A percentile compares a stretch with the other conserved stretches of the same genome.
phyloP scores from a whole-genome alignment of 2,329 filamentous ascomycete genomes.

The Teratosphaeria nubilosa region DNA sequence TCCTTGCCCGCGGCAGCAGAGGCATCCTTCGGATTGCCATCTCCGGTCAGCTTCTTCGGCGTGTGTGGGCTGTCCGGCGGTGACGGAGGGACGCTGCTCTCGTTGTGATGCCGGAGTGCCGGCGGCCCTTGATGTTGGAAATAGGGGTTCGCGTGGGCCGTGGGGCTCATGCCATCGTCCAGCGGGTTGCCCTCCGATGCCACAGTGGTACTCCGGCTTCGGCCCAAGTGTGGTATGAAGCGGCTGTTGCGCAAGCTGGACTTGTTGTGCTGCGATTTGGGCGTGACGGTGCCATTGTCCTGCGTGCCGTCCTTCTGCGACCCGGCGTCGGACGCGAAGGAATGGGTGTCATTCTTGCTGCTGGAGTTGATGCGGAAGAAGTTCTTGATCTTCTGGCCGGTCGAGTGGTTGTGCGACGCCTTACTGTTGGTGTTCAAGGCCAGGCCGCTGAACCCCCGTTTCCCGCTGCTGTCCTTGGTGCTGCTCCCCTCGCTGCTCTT shows the following conservation, averaged over 20 bases:
- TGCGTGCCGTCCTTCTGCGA: constrained; percentile 15
- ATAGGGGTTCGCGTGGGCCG: constrained; percentile 90
- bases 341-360: constrained; percentile 30
- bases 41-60: constrained; percentile 56
- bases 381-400: constrained; percentile 56
- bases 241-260: constrained; percentile 70
- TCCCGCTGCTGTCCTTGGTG: constrained; percentile 12
- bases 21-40: constrained; percentile 49
- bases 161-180: constrained; percentile 82
- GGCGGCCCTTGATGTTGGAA: constrained; percentile 94
- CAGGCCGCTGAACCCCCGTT: constrained; percentile 40
- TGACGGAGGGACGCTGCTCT: constrained; percentile 82
- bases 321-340: constrained; percentile 24
- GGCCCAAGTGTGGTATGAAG: constrained; percentile 78
- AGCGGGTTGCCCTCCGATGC: constrained; percentile 86
- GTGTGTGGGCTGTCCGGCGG: constrained; percentile 81
- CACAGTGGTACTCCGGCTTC: constrained; percentile 80
- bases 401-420: constrained; percentile 32
- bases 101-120: constrained; percentile 86
- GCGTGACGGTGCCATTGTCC: constrained; percentile 34
- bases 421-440: constrained; percentile 36
- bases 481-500: not conserved
- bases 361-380: constrained; percentile 56
- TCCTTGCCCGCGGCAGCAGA: constrained; percentile 77
- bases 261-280: constrained; percentile 44